Evolutionary conservation across 2,329 filamentous ascomycete genomes (phyloP).

Genomic region (Penicillium sp.): DNA sequence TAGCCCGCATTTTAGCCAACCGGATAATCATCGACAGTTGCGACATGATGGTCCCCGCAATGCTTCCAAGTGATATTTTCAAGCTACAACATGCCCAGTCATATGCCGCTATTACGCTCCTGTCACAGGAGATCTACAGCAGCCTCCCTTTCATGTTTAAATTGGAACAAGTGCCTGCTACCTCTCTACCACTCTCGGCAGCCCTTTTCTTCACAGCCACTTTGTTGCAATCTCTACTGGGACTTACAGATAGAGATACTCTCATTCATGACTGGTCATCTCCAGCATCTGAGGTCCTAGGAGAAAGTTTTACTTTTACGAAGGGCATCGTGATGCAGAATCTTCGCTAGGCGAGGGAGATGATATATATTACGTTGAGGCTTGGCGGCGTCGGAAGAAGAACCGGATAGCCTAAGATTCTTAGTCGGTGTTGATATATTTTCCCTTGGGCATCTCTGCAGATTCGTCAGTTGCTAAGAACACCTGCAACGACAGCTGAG

Average conservation of each 20-base stretch:
- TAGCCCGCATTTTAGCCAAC: conserved; percentile 1
- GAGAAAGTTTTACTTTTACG: neutral
- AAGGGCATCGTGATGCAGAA: neutral
- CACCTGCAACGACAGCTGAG: too few relatives aligned
- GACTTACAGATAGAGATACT: neutral
- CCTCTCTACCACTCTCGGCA: neutral
- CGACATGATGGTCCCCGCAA: neutral
- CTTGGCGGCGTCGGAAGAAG: too few relatives aligned
- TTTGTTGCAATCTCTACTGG: neutral
- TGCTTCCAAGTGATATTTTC: neutral
- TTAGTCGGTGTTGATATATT: too few relatives aligned
- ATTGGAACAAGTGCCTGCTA: neutral
- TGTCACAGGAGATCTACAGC: neutral
- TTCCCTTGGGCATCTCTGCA: too few relatives aligned
- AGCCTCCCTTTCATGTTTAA: conserved; percentile 3
- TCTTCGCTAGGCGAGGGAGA: neutral
- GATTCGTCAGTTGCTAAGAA: too few relatives aligned
- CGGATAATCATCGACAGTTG: neutral
- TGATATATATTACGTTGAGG: too few relatives aligned
- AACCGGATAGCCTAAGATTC: too few relatives aligned
- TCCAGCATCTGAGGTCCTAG: neutral
- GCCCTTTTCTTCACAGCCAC: neutral
- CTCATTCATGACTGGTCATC: neutral
- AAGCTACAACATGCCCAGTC: neutral
- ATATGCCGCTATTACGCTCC: neutral